A percentile compares a stretch with the other conserved stretches of the same genome.
Evolutionary conservation across 208 protist genomes (phyloP).

Genomic region (Leishmania arabica): DNA sequence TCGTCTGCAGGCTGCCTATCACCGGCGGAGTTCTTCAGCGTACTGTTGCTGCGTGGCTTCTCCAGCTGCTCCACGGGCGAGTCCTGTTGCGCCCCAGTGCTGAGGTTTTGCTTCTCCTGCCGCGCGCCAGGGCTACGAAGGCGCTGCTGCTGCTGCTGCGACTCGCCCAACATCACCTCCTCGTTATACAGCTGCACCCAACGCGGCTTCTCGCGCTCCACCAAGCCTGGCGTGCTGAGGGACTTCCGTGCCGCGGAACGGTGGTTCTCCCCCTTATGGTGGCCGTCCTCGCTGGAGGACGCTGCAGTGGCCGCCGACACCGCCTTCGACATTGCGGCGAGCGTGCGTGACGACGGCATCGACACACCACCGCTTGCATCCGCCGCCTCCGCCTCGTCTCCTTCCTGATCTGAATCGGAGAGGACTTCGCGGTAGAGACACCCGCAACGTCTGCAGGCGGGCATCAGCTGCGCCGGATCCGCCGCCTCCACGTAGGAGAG

Average conservation of each 20-base stretch:
- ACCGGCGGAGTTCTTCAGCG: neutral
- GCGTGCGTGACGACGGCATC: neutral
- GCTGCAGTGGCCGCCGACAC: neutral
- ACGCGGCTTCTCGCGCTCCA: conserved; percentile 35
- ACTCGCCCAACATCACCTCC: conserved; percentile 23
- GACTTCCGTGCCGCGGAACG: neutral
- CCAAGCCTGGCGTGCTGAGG: neutral
- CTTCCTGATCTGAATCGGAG: conserved; percentile 4
- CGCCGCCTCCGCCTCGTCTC: neutral
- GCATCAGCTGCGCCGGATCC: conserved; percentile 62
- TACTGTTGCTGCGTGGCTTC: neutral
- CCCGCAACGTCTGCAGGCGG: conserved; percentile 74
- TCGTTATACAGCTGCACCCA: conserved; percentile 50
- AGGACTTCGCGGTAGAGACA: conserved; percentile 55
- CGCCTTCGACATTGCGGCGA: neutral
- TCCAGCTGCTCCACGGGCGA: neutral
- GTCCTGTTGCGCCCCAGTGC: neutral
- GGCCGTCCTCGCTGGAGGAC: conserved; percentile 9
- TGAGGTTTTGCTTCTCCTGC: conserved; percentile 13
- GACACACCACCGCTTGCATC: neutral
- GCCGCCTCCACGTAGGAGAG: conserved; percentile 81
- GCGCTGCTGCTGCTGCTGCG: conserved; percentile 6
- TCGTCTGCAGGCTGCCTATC: neutral
- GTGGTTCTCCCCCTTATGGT: neutral
- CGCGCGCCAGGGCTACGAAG: neutral